Conservation (phyloP, 2,329 filamentous ascomycete genomes). For the Aspergillus udagawae region DNA sequence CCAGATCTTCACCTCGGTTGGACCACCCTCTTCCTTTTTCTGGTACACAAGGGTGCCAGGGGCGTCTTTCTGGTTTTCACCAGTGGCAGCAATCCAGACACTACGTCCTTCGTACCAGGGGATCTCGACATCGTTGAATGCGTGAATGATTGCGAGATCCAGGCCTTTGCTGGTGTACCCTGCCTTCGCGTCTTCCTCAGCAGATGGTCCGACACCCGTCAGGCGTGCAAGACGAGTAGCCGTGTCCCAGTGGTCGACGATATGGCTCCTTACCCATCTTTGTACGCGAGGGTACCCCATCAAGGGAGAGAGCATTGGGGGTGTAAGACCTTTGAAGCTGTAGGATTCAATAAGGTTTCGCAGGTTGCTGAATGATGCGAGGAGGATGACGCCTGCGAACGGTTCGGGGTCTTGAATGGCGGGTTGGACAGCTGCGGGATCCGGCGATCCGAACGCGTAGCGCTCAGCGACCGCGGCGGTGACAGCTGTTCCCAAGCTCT, state of each 20-base stretch:
- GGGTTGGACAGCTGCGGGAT: conserved; percentile 34
- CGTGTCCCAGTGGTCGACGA: conserved; percentile 81
- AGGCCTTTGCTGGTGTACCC: conserved; percentile 51
- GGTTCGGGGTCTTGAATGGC: conserved; percentile 48
- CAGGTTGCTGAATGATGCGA: conserved; percentile 74
- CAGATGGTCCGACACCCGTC: conserved; percentile 27
- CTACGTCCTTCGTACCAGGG: conserved; percentile 54
- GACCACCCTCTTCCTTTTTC: conserved; percentile 25
- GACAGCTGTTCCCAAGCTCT: conserved; percentile 85
- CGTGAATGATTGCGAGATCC: conserved; percentile 71
- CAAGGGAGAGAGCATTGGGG: conserved; percentile 70
- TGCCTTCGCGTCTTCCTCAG: conserved; percentile 47
- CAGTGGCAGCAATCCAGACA: conserved; percentile 38
- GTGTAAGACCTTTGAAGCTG: conserved; percentile 71
- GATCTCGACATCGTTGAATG: conserved; percentile 77
- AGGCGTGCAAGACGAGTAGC: conserved; percentile 56
- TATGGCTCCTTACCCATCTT: conserved; percentile 55
- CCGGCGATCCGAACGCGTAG: conserved; percentile 50
- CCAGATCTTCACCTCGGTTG: conserved; percentile 36
- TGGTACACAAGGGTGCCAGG: conserved; percentile 28
- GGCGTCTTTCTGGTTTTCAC: conserved; percentile 19
- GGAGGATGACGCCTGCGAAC: conserved; percentile 75
- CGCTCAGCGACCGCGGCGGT: conserved; percentile 69
- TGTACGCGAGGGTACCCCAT: conserved; percentile 62
- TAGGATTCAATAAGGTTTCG: conserved; percentile 72